phyloP scores from a whole-genome alignment of 1,284 basidiomycete species.

The Austroboletus niveus region DNA sequence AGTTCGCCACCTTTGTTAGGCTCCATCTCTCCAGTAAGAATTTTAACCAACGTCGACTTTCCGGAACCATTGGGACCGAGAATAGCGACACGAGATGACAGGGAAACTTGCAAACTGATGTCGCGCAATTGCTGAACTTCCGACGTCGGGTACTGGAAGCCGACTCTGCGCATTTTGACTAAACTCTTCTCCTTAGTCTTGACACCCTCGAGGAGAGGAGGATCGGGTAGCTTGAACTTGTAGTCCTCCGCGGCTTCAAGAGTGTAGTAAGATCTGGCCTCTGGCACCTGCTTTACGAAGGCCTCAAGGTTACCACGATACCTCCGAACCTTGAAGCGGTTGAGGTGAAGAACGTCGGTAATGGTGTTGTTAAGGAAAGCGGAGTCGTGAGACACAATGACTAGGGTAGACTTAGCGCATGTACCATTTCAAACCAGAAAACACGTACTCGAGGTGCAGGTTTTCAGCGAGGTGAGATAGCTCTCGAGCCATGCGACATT shows the following conservation, averaged over 20 bases:
- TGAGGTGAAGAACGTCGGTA: conserved; percentile 98
- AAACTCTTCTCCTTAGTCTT: conserved; percentile 99
- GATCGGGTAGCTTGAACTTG: conserved; percentile 95
- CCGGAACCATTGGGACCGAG: conserved; percentile 98
- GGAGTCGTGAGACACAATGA: conserved; percentile 99
- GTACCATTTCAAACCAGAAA: conserved; percentile 21
- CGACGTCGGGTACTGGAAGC: conserved; percentile 93
- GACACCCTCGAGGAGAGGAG: conserved; percentile 96
- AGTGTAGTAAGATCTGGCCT: conserved; percentile 98
- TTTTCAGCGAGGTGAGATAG: conserved; percentile 87
- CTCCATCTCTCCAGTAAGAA: conserved; percentile 97
- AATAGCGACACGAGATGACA: conserved; percentile 95
- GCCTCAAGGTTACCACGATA: conserved; percentile 97
- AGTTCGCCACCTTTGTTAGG: conserved; percentile 95
- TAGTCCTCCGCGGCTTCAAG: conserved; percentile 94
- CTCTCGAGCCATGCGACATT: conserved; percentile 96
- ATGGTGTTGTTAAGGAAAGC: conserved; percentile 98
- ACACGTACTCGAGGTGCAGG: conserved; percentile 84
- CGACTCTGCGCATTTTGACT: conserved; percentile 97
- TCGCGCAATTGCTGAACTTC: conserved; percentile 89
- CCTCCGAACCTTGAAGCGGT: conserved; percentile 98
- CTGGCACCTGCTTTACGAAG: conserved; percentile 93
- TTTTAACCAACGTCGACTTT: conserved; percentile 98
- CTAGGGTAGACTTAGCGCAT: conserved; percentile 33
- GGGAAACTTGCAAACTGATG: conserved; percentile 93